Conservation (phyloP, 2,329 filamentous ascomycete genomes). For the Alternaria rosae region DNA sequence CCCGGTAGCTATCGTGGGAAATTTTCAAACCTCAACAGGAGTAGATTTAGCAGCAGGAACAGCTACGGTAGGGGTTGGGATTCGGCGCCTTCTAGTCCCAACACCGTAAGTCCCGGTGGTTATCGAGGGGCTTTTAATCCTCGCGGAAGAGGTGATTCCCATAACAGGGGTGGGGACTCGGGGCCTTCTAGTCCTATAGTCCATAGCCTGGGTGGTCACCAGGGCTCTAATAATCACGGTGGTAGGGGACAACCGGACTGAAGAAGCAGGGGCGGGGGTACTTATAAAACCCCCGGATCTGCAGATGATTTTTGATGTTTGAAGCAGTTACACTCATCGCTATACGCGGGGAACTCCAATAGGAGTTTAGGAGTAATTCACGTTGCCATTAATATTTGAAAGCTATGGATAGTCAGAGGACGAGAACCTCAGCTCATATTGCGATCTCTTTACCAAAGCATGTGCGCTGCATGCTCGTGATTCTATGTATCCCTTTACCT, state of each 20-base stretch:
- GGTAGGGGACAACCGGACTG: background rate
- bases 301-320: too few relatives aligned
- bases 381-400: too few relatives aligned
- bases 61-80: background rate
- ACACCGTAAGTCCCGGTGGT: background rate
- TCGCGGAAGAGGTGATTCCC: background rate
- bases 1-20: background rate
- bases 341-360: too few relatives aligned
- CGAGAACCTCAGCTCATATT: too few relatives aligned
- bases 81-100: background rate
- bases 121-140: background rate
- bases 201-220: background rate
- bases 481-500: background rate
- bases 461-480: background rate
- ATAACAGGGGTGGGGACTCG: background rate
- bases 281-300: background rate
- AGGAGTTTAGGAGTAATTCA: too few relatives aligned
- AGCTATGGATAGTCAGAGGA: too few relatives aligned
- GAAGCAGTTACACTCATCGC: too few relatives aligned
- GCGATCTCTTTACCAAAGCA: too few relatives aligned
- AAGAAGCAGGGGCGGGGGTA: background rate
- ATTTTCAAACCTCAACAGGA: background rate
- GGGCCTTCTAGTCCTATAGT: background rate
- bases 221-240: background rate
- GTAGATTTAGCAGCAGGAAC: background rate